phyloP scores from a whole-genome alignment of 2,329 filamentous ascomycete genomes.

The Colletotrichum sp. region DNA sequence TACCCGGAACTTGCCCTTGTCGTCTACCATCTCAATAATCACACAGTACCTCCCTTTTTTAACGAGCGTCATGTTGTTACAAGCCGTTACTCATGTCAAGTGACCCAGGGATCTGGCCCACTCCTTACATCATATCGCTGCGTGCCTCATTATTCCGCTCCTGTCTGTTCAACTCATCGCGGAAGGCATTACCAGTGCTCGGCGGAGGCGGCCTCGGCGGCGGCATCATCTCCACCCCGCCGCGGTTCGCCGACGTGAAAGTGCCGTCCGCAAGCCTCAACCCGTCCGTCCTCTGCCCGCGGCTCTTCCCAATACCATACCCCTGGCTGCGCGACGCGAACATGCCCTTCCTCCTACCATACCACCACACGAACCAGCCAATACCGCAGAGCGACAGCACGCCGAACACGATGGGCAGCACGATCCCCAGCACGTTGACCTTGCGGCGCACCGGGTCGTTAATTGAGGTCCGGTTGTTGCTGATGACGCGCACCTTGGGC shows the following conservation, averaged over 20 bases:
- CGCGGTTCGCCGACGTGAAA: constrained; percentile 11
- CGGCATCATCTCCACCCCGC: constrained; percentile 19
- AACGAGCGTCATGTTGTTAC: not conserved
- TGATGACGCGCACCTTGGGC: constrained; percentile 15
- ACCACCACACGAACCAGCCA: constrained; percentile 18
- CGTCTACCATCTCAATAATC: not conserved
- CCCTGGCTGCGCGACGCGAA: constrained; percentile 13
- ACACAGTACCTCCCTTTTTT: not conserved
- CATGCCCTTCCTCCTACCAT: constrained; percentile 8
- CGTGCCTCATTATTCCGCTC: constrained; percentile 8
- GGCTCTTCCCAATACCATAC: constrained; percentile 20
- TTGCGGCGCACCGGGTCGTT: not conserved
- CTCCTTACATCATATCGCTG: not conserved
- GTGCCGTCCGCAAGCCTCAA: constrained; percentile 3
- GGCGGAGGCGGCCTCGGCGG: constrained; percentile 5
- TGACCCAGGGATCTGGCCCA: not conserved
- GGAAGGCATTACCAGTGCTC: constrained; percentile 6
- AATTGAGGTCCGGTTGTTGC: not conserved
- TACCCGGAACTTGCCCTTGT: not conserved
- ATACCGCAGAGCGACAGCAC: constrained; percentile 5
- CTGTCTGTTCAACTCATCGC: constrained; percentile 16
- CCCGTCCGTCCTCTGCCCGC: constrained; percentile 4
- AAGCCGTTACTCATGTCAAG: not conserved
- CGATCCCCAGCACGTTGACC: constrained; percentile 10
- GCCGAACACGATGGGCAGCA: constrained; percentile 17